A percentile compares a stretch with the other conserved stretches of the same genome.
These are phyloP conservation scores for Alnus glutinosa DNA, from an alignment of 306 rosid genomes.

Conservation along the genomic window DNA sequence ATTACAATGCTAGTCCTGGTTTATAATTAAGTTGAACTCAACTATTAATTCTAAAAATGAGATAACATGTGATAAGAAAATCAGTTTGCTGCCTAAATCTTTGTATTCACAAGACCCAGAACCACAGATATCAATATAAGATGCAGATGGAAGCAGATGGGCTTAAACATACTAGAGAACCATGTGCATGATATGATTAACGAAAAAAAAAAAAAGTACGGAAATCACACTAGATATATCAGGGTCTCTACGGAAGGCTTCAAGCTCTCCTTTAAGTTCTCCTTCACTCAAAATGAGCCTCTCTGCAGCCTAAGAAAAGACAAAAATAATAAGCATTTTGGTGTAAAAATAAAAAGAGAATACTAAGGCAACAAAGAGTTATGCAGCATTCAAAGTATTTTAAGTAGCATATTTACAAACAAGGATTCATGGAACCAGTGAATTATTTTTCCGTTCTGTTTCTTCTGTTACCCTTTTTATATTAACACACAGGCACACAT, in stretches of 20 bases:
- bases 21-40: neutral
- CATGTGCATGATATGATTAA: neutral
- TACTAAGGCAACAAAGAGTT: neutral
- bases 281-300: slow-evolving; percentile 82
- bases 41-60: neutral
- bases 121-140: neutral
- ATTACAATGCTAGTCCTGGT: neutral
- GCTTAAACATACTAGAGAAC: slow-evolving; percentile 9
- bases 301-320: slow-evolving; percentile 75
- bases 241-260: slow-evolving; percentile 69
- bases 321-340: slow-evolving; percentile 18
- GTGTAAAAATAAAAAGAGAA: slow-evolving; percentile 4
- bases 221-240: slow-evolving; percentile 68
- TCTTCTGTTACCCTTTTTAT: neutral
- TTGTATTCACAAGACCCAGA: neutral
- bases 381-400: neutral
- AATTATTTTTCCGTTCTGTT: neutral
- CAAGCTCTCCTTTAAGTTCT: slow-evolving; percentile 68
- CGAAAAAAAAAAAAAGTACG: slow-evolving; percentile 14
- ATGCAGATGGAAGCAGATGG: slow-evolving; percentile 3
- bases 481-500: no score
- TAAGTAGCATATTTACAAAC: neutral
- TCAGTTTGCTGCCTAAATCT: neutral
- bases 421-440: neutral
- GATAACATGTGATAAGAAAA: neutral